Base-by-base conservation (phyloP, 176 grass and related monocot species). In the Oryza meridionalis region DNA sequence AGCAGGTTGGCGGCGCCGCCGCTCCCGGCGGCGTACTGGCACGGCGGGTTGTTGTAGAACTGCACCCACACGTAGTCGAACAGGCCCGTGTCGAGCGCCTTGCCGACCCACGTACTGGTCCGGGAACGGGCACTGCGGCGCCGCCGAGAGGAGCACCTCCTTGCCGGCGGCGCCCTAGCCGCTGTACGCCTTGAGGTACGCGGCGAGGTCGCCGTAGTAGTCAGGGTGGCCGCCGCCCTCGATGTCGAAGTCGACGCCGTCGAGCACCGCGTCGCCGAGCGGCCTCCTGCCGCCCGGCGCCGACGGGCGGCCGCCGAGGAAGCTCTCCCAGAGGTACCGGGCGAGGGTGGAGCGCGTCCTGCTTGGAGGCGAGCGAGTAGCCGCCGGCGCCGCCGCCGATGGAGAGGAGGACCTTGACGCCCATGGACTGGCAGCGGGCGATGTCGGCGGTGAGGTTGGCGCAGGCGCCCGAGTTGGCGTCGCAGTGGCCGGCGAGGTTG, bases 41-140 rank as follows among this genome's bases (percentile, higher is more conserved):
- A 90, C 0, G 82, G 82, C 11, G 72, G 77, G 73, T 96, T 92
- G 85, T 92, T 96, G 82, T 92, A 95, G 83, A 95, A 92, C 65
- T 95, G 93, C n/a, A 95, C 90, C 93, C 93, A 95, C 21, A 92
- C 90, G 26, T 89, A 85, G 77, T 96, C 93, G 11, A 95, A 95
- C 14, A 91, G 83, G 3, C 83, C 90, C 1, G 88, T 90, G 10
- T 71, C 24, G 4, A 95, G 75, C 38, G 93, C 88, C 62, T 82
- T 69, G 37, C 85, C 82, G 2, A 92, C 68, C 77, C 77, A 91
- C n/a, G n/a, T n/a, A n/a, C 31, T 80, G 45, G 67, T 94, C 92
- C 0, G 93, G 87, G 78, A 63, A 94, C 3, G 87, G 87, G 58
- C 93, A 94, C 77, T 90, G 90, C 1, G 90, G 90, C 24, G 93